Evolutionary conservation across 495 filamentous ascomycete species (phyloP), one percentile per base, ranked within the genome.

Genomic region (Monascus purpureus): DNA sequence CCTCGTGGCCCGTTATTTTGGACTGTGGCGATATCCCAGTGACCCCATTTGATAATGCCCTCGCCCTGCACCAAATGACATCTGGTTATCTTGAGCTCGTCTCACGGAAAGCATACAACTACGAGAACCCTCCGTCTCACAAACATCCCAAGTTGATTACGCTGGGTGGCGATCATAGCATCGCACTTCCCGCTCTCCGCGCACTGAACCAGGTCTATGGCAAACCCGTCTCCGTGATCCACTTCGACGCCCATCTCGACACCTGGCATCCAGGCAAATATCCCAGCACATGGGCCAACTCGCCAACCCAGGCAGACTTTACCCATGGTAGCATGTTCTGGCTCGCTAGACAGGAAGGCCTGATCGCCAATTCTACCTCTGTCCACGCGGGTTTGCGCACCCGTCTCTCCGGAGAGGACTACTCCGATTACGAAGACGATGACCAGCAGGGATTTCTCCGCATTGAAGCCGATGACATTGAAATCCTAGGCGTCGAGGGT

Each of bases 311-410:
- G 39, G 50, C 59, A 1, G 52, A 62, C 32, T 80, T 77, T 54
- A 78, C 63, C 38, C 75, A 80, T 46, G 75, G 74, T 4, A 66
- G 53, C 28, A 77, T 80, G 74, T 80, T 80, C 59, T 73, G 68
- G 67, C 49, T 75, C 5, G 73, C 74, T 1, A 55, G 57, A 11
- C 56, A 62, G 13, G 75, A 77, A 39, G 68, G 68, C 2, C 49
- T 77, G 20, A 53, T 77, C 12, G 35, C 56, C 19, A 68, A 72
- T 36, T 9, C 17, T 22, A 27, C 22, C 13, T 35, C 32, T 13
- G 22, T 28, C 11, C 32, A 35, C 19, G 32, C 6, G 4, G 32
- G 32, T 13, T 13, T 35, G 8, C 19, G 32, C 8, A 24, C 32
- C 17, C 19, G 24, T 17, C 8, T 37, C 22, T 47, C 50, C 33